These are phyloP conservation scores for Trapa incisa DNA, from an alignment of 345 rosid species.

Conservation along the genomic window DNA sequence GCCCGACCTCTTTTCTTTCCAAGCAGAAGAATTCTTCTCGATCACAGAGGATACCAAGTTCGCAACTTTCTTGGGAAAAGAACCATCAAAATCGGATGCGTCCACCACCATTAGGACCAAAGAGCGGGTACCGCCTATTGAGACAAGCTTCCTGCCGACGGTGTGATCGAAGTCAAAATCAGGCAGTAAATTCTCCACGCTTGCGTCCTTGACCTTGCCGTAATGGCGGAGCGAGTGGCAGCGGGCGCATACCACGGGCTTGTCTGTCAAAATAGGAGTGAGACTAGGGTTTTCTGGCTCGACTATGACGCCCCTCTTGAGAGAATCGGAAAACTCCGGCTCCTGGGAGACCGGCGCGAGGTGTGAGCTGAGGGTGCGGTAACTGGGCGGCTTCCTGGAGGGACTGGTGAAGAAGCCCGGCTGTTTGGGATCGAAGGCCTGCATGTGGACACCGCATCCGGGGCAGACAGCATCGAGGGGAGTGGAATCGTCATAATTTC, in stretches of 20 bases:
- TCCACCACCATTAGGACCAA: slow-evolving; percentile 81
- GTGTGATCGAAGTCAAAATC: slow-evolving; percentile 87
- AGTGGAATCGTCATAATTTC: slow-evolving; percentile 58
- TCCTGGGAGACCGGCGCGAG: slow-evolving; percentile 46
- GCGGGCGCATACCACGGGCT: slow-evolving; percentile 71
- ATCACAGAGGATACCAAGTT: slow-evolving; percentile 53
- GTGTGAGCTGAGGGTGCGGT: slow-evolving; percentile 18
- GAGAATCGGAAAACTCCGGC: slow-evolving; percentile 37
- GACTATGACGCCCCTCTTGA: slow-evolving; percentile 43
- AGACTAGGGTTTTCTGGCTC: slow-evolving; percentile 20
- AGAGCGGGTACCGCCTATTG: slow-evolving; percentile 54
- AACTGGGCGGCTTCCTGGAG: slow-evolving; percentile 21
- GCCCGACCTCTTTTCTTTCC: slow-evolving; percentile 82
- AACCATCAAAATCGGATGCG: slow-evolving; percentile 83
- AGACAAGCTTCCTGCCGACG: slow-evolving; percentile 58
- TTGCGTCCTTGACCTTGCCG: slow-evolving; percentile 75
- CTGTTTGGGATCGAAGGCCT: slow-evolving; percentile 46
- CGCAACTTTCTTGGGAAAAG: slow-evolving; percentile 72
- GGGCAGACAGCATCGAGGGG: slow-evolving; percentile 55
- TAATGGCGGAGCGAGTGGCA: slow-evolving; percentile 87
- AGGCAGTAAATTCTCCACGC: slow-evolving; percentile 74
- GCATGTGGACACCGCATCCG: slow-evolving; percentile 89
- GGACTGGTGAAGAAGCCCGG: slow-evolving; percentile 76
- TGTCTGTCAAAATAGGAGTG: slow-evolving; percentile 11
- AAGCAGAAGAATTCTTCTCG: slow-evolving; percentile 54